Evolutionary conservation across 164 flowering plant genomes (phyloP).

Genomic region (Santalum album): DNA sequence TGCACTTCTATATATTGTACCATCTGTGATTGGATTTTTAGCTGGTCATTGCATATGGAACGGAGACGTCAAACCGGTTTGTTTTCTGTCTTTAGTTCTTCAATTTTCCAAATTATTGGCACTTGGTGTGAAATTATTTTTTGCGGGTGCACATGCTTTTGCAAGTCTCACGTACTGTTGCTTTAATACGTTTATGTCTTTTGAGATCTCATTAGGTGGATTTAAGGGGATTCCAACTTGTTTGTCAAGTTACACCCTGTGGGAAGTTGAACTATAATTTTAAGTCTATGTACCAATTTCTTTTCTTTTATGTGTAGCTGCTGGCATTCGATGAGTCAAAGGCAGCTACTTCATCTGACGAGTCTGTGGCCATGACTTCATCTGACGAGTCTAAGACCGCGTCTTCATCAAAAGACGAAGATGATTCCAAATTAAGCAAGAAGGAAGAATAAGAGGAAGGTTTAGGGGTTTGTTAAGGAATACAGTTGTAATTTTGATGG

Average conservation of each 20-base stretch:
- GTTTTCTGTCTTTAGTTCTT: conserved; percentile 13
- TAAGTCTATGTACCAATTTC: too few relatives aligned
- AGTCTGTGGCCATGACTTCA: too few relatives aligned
- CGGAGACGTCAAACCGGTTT: conserved; percentile 86
- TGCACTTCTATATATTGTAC: conserved; percentile 91
- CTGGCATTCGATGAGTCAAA: conserved; percentile 74
- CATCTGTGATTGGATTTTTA: conserved; percentile 79
- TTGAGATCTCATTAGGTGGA: too few relatives aligned
- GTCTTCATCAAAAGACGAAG: conserved; percentile 23
- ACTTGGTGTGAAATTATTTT: background rate
- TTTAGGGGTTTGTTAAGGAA: conserved; percentile 1
- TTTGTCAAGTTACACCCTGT: too few relatives aligned
- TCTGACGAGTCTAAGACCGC: conserved; percentile 52
- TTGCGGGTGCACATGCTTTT: too few relatives aligned
- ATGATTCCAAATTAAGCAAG: conserved; percentile 33
- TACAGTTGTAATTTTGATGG: background rate
- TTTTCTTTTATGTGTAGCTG: conserved; percentile 28
- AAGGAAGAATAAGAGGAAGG: conserved; percentile 34
- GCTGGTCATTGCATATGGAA: conserved; percentile 85
- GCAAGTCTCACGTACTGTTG: too few relatives aligned
- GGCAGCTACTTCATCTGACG: conserved; percentile 18
- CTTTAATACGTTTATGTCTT: too few relatives aligned
- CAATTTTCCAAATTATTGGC: background rate
- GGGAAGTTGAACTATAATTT: too few relatives aligned
- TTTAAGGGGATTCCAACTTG: too few relatives aligned